phyloP scores from a whole-genome alignment of 495 filamentous ascomycete species.

The Lepraria neglecta region DNA sequence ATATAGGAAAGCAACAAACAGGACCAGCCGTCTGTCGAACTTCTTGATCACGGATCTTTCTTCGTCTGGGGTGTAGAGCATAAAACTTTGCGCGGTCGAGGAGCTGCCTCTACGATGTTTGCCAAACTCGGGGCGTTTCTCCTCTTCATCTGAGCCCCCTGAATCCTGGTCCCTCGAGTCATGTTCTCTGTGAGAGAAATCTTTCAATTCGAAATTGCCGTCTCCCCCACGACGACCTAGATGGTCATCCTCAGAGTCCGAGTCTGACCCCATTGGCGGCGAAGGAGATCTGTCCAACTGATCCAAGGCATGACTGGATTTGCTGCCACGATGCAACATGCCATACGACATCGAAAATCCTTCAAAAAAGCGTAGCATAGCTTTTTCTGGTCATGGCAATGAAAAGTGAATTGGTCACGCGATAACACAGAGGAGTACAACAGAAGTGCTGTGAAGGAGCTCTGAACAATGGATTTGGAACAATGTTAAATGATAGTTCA shows the following conservation, averaged over 20 bases:
- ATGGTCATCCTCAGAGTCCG: constrained; percentile 1
- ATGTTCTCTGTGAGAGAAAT: constrained; percentile 4
- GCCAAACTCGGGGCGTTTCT: background rate
- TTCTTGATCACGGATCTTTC: constrained; percentile 64
- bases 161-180: background rate
- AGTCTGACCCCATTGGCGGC: background rate
- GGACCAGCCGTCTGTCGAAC: constrained; percentile 68
- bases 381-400: background rate
- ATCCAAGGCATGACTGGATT: constrained; percentile 1
- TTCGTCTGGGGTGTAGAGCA: constrained; percentile 68
- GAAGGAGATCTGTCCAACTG: background rate
- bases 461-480: no score
- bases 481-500: no score
- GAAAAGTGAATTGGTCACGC: background rate
- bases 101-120: constrained; percentile 31
- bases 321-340: constrained; percentile 7
- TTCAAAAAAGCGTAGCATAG: background rate
- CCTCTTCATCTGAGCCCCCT: constrained; percentile 4
- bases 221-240: background rate
- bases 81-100: constrained; percentile 44
- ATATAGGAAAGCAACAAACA: constrained; percentile 76
- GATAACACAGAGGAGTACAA: background rate
- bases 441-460: no score
- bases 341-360: constrained; percentile 12
- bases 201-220: constrained; percentile 12